Conservation (phyloP, 2,329 filamentous ascomycete genomes). For the Pseudopyricularia javanii region DNA sequence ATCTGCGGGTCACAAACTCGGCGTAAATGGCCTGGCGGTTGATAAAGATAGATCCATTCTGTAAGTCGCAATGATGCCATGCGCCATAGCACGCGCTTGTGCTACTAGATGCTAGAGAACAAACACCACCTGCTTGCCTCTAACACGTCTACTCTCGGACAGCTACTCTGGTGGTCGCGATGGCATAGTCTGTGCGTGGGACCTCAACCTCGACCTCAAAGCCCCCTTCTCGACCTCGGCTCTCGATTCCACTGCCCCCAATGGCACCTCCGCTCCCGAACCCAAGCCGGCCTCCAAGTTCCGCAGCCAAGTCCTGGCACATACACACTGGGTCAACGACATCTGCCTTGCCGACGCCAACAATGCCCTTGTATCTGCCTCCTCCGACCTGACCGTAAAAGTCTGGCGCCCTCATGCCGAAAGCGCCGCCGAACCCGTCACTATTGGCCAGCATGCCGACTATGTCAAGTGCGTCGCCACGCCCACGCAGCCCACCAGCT, state of each 20-base stretch:
- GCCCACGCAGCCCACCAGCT: constrained; percentile 50
- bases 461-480: constrained; percentile 92
- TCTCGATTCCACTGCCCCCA: constrained; percentile 9
- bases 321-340: constrained; percentile 96
- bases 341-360: constrained; percentile 71
- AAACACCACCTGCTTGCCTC: constrained; percentile 2
- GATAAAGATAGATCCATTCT: constrained; percentile 74
- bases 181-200: constrained; percentile 92
- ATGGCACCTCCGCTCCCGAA: constrained; percentile 14
- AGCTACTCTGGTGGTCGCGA: constrained; percentile 91
- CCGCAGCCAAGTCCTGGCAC: constrained; percentile 54
- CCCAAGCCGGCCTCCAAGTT: constrained; percentile 40
- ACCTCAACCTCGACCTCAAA: constrained; percentile 59
- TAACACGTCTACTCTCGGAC: background rate
- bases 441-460: constrained; percentile 86
- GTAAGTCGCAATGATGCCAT: constrained; percentile 37
- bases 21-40: constrained; percentile 87
- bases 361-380: constrained; percentile 72
- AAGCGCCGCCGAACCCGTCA: constrained; percentile 54
- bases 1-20: constrained; percentile 74
- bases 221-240: constrained; percentile 12
- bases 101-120: background rate
- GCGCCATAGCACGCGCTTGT: background rate
- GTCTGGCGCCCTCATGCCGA: constrained; percentile 71
- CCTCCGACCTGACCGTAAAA: constrained; percentile 89